Conservation (phyloP, 495 filamentous ascomycete species). For the Talaromyces borbonicus region DNA sequence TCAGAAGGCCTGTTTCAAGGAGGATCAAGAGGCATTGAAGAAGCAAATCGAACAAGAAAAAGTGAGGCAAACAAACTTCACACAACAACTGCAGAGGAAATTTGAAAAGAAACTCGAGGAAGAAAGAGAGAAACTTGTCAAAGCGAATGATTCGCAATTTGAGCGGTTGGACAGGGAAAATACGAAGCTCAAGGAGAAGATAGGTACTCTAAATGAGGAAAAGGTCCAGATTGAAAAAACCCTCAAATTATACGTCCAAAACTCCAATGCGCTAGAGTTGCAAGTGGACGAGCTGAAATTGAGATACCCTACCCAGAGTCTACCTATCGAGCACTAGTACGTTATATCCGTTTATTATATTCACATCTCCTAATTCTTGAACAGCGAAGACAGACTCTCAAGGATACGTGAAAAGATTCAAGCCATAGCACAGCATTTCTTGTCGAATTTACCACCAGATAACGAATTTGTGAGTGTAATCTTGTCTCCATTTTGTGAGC, state of each 20-base stretch:
- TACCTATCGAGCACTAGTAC: background rate
- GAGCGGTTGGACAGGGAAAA: background rate
- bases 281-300: background rate
- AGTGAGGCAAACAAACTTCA: background rate
- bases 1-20: background rate
- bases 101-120: background rate
- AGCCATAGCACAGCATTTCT: background rate
- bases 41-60: slow-evolving; percentile 1
- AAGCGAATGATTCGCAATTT: background rate
- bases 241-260: background rate
- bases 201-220: background rate
- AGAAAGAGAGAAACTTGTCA: background rate
- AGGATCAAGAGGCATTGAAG: slow-evolving; percentile 4
- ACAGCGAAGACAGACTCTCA: background rate
- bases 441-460: background rate
- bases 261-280: background rate
- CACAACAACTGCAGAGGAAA: background rate
- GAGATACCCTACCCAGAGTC: background rate
- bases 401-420: background rate
- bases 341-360: background rate
- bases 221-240: slow-evolving; percentile 1
- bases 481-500: background rate
- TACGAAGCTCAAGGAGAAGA: background rate
- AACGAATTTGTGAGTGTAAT: background rate
- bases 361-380: background rate